phyloP scores from a whole-genome alignment of 2,329 filamentous ascomycete species.

The Exophiala spinifera region DNA sequence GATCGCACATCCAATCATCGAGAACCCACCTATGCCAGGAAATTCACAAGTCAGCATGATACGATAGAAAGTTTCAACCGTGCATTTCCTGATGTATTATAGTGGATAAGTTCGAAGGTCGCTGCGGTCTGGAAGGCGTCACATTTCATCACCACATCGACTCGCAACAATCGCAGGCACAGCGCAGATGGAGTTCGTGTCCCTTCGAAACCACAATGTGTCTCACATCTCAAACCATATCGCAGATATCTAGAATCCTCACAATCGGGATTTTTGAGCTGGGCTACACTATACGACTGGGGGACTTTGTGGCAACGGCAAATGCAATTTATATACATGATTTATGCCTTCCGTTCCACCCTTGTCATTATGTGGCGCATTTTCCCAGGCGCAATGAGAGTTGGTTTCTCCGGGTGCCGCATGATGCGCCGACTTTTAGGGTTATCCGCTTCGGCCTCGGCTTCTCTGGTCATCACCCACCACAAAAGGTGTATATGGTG shows the following conservation, averaged over 20 bases:
- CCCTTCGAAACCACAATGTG: background rate
- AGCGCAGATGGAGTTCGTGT: background rate
- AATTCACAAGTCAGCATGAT: background rate
- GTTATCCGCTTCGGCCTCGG: background rate
- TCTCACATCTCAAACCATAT: background rate
- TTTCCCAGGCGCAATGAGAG: background rate
- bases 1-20: constrained; percentile 3
- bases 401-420: background rate
- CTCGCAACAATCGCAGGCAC: background rate
- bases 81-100: constrained; percentile 1
- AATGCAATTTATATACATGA: background rate
- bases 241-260: no score
- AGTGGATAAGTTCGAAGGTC: background rate
- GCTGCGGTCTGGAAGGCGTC: background rate
- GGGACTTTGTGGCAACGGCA: no score
- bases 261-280: no score
- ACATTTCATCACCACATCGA: background rate
- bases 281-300: no score
- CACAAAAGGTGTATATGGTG: no score
- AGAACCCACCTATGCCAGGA: background rate
- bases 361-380: background rate
- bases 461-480: background rate
- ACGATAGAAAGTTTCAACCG: background rate
- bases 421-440: background rate
- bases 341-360: background rate